A percentile compares a stretch with the other conserved stretches of the same genome.
Evolutionary conservation across 495 filamentous ascomycete genomes (phyloP).

Genomic region (Mycothermus thermophilus): DNA sequence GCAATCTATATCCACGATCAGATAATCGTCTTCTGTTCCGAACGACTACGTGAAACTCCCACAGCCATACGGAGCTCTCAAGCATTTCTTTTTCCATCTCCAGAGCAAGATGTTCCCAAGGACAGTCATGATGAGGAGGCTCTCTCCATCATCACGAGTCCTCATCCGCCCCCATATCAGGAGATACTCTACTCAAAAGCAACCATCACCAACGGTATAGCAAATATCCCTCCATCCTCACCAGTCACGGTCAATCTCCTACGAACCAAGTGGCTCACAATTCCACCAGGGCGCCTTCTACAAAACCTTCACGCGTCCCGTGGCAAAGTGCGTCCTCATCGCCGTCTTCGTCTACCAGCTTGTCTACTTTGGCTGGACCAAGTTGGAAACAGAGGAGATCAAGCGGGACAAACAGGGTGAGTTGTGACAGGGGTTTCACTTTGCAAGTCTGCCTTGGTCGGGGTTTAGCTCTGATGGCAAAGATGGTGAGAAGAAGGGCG

Average conservation of each 20-base stretch:
- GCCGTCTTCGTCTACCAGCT: slow-evolving; percentile 82
- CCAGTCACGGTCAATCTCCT: not conserved
- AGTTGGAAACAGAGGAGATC: slow-evolving; percentile 66
- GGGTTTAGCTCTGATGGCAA: too few relatives aligned
- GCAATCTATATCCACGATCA: too few relatives aligned
- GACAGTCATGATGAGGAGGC: too few relatives aligned
- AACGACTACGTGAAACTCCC: too few relatives aligned
- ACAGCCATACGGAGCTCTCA: too few relatives aligned
- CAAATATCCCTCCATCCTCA: not conserved
- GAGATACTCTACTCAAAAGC: slow-evolving; percentile 5
- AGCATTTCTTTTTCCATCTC: too few relatives aligned
- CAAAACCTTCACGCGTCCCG: slow-evolving; percentile 60
- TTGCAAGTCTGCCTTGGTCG: too few relatives aligned
- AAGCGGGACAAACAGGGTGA: slow-evolving; percentile 45
- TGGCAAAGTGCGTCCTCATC: slow-evolving; percentile 73
- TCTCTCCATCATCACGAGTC: not conserved
- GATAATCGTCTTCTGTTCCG: too few relatives aligned
- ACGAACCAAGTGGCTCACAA: not conserved
- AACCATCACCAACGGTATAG: slow-evolving; percentile 10
- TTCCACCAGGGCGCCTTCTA: slow-evolving; percentile 70
- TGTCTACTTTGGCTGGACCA: slow-evolving; percentile 71
- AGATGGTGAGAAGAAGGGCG: too few relatives aligned
- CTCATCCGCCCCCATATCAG: slow-evolving; percentile 1
- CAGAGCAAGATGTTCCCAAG: slow-evolving; percentile 2
- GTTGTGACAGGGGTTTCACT: slow-evolving; percentile 3